Evolutionary conservation across 2,329 filamentous ascomycete species (phyloP), one percentile per base, ranked within the genome.

Genomic region (Alternaria arborescens): DNA sequence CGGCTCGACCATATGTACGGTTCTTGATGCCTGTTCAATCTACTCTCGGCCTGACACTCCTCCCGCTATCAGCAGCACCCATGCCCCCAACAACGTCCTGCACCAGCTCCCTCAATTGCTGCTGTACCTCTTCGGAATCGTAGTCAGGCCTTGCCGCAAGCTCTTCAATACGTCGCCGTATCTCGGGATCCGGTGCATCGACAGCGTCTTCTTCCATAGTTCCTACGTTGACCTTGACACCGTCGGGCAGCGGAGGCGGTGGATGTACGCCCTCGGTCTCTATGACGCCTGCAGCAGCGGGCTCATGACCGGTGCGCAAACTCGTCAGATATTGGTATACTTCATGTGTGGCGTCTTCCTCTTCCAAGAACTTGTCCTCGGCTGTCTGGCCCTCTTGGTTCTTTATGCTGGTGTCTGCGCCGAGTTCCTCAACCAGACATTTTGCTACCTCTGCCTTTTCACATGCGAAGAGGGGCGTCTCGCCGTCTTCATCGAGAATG

Each of bases 391-490:
- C 93, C 16, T 96, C 92, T 22, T 85, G 82, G 65, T 95, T 94
- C 67, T 81, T 85, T 60, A 89, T 82, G 20, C 79, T 80, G 38
- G 87, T 78, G 69, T 97, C 88, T 32, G 91, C 87, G 5, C 89
- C 87, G 3, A 98, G 83, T 77, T 97, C 93, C 72, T 96, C 92
- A 3, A 98, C 87, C 8, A 99, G 83, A 53, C 89, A 86, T 70
- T 87, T 87, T 20, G 94, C 94, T 43, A 93, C 89, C 4, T 91
- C 89, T 50, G 91, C 83, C 0, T 88, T 92, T 79, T 99, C 95
- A 28, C 89, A 88, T n/a, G 93, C 92, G 74, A 97, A 99, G 5
- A 99, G 83, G n/a, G 94, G 91, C 1, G 94, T 97, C 80, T 99
- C 95, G 58, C 89, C 87, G 77, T 99, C 95, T 77, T 97, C 92